Conservation (phyloP, 1,284 basidiomycete genomes). For the Porphyrellus sp. region DNA sequence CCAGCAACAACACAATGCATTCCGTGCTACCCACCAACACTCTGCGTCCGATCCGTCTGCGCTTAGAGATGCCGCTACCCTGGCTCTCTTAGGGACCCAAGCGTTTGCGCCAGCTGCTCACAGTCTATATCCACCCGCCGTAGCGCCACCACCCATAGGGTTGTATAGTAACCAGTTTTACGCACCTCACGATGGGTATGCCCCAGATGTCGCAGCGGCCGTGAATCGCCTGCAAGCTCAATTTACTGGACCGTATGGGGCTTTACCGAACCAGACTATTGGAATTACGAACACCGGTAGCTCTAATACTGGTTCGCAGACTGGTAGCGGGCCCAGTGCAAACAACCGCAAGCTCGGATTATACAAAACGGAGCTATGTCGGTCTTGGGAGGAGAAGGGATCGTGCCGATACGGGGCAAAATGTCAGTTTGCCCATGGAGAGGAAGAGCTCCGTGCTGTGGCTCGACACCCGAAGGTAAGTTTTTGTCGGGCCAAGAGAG, state of each 20-base stretch:
- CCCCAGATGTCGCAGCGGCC: constrained; percentile 56
- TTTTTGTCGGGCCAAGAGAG: constrained; percentile 7
- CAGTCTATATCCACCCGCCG: constrained; percentile 49
- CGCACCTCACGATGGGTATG: constrained; percentile 55
- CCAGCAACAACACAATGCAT: constrained; percentile 70
- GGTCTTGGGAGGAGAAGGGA: constrained; percentile 92
- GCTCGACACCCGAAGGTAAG: constrained; percentile 81
- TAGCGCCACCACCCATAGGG: constrained; percentile 48
- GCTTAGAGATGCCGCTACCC: constrained; percentile 60
- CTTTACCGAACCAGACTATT: constrained; percentile 39
- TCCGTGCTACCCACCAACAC: constrained; percentile 70
- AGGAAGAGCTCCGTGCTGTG: constrained; percentile 79
- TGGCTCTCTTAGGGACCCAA: constrained; percentile 60
- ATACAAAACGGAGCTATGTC: constrained; percentile 90
- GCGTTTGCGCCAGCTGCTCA: constrained; percentile 45
- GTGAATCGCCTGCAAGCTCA: constrained; percentile 54
- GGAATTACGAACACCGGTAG: constrained; percentile 40
- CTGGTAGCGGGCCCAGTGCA: constrained; percentile 66
- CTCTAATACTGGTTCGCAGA: constrained; percentile 33
- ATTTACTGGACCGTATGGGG: constrained; percentile 57
- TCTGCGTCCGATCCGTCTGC: constrained; percentile 75
- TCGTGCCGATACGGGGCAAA: constrained; percentile 83
- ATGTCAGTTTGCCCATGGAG: constrained; percentile 89
- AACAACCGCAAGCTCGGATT: constrained; percentile 85
- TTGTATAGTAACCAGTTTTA: constrained; percentile 72